Evolutionary conservation across 2,329 filamentous ascomycete species (phyloP).

Genomic region (Helotiales sp.): DNA sequence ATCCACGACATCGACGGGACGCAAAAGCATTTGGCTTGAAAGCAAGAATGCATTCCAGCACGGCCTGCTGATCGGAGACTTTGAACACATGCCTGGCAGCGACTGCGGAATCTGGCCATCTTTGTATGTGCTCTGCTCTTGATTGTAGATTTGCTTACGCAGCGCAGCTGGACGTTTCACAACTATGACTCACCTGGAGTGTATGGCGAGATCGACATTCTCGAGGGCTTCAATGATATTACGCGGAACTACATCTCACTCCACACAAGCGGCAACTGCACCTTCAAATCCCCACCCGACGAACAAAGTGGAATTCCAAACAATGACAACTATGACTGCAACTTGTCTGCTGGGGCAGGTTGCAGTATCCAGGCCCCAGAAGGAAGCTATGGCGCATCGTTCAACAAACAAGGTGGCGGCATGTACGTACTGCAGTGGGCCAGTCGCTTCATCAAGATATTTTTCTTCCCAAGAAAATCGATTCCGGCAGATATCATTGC

Average conservation of each 20-base stretch:
- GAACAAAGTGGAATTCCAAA: conserved; percentile 37
- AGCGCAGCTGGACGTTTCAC: conserved; percentile 33
- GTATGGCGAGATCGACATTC: conserved; percentile 40
- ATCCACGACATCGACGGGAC: conserved; percentile 47
- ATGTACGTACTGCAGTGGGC: conserved; percentile 68
- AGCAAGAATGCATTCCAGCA: conserved; percentile 66
- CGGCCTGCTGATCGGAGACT: conserved; percentile 72
- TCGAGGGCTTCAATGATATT: conserved; percentile 58
- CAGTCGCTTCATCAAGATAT: conserved; percentile 51
- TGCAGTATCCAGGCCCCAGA: conserved; percentile 42
- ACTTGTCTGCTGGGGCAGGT: conserved; percentile 50
- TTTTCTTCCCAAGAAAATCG: conserved; percentile 64
- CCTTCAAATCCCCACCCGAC: conserved; percentile 27
- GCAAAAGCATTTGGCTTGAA: conserved; percentile 67
- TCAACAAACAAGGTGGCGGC: conserved; percentile 43
- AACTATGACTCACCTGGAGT: conserved; percentile 17
- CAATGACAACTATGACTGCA: conserved; percentile 46
- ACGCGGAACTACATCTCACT: conserved; percentile 30
- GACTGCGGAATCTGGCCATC: conserved; percentile 77
- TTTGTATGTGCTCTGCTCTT: conserved; percentile 55
- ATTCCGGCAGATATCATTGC: conserved; percentile 72
- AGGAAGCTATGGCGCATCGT: conserved; percentile 41
- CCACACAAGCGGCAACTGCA: conserved; percentile 30
- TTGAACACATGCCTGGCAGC: conserved; percentile 74
- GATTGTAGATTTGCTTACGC: no score